Evolutionary conservation across 352 stramenopile genomes (phyloP), one percentile per base, ranked within the genome.

Genomic region (Globisporangium lucens): DNA sequence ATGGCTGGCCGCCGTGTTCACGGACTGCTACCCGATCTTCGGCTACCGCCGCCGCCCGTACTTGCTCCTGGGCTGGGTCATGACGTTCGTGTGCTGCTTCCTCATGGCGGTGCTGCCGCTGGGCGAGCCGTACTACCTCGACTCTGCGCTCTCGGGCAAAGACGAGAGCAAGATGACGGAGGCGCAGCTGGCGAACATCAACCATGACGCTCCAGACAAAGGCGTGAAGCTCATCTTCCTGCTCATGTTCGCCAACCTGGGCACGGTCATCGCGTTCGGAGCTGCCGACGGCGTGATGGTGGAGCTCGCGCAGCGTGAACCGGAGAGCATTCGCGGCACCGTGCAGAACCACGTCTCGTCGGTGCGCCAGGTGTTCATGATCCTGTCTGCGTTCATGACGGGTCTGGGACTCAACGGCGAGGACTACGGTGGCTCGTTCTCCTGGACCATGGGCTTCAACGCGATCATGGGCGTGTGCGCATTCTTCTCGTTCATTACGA

Each of bases 1-100:
- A 43, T 61, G 87, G 27, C 77, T 95, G 27, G 73, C 84, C 46
- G 87, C 82, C 38, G 74, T 95, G 38, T 73, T 96, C 20, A 87
- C 75, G 17, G 89, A 97, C 70, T 91, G 78, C 67, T 85, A 86
- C 60, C 89, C 89, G 12, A 91, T 97, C 65, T 85, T 79, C 65
- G 85, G 87, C 53, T 90, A 90, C 64, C 89, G 84, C 3, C 77
- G 88, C 13, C 89, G 89, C 10, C 82, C 88, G 49, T 97, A 97
- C 68, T 74, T 96, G 61, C 78, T 91, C 29, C 65, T 90, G 22
- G 89, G 89, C 13, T 89, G 80, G 81, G 35, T 52, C 41, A 36
- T 85, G 27, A 71, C 74, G n/a, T 81, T 78, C 67, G 55, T 75
- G 33, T 69, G 67, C 43, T 80, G 77, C 43, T 69, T 86, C 24